Percentiles rank a stretch among this genome's conserved stretches.
These are phyloP conservation scores for Croton setiger DNA, from an alignment of 441 rosid species.

Conservation along the genomic window DNA sequence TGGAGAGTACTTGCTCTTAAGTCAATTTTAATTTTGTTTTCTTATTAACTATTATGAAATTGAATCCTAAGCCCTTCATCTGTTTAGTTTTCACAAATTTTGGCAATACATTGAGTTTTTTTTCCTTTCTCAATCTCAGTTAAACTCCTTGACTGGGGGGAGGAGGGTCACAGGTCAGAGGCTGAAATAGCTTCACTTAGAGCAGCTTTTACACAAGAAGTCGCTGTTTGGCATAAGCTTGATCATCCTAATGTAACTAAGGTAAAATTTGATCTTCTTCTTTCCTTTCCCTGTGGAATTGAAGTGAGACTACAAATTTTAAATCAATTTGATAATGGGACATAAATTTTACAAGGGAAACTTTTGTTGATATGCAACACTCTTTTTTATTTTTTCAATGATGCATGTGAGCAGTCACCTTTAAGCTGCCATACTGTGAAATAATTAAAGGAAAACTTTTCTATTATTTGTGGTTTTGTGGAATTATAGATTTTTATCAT, in stretches of 20 bases:
- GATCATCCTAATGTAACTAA: constrained; percentile 96
- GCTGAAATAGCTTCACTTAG: constrained; percentile 76
- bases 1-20: neutral
- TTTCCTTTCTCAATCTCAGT: constrained; percentile 37
- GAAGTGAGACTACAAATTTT: neutral
- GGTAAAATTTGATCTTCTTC: constrained; percentile 37
- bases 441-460: constrained; percentile 8
- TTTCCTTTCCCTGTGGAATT: neutral
- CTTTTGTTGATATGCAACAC: neutral
- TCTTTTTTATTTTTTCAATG: neutral
- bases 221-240: constrained; percentile 94
- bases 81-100: neutral
- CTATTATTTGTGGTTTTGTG: constrained; percentile 9
- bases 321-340: neutral
- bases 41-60: neutral
- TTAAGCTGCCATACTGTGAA: constrained; percentile 11
- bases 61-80: neutral
- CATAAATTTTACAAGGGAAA: neutral
- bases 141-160: constrained; percentile 98
- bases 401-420: constrained; percentile 18
- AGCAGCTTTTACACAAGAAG: constrained; percentile 87
- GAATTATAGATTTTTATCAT: neutral
- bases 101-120: neutral
- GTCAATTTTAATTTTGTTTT: neutral
- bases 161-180: constrained; percentile 89